Percentiles rank a stretch among this genome's conserved stretches.
These are phyloP conservation scores for Russula foetens DNA, from an alignment of 768 basidiomycete species.

Conservation along the genomic window DNA sequence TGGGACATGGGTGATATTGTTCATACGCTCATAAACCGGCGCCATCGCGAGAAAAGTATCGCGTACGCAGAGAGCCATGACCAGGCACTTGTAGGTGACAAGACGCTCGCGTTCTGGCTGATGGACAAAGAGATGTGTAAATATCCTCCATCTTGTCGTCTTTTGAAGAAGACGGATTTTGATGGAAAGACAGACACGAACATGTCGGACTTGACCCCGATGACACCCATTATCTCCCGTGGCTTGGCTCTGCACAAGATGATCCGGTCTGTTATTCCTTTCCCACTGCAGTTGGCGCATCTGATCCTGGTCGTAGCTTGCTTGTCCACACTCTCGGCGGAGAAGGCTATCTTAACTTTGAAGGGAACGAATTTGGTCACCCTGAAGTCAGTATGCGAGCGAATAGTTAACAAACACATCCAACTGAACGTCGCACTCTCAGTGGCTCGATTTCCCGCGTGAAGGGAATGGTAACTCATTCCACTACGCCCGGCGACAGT, in stretches of 20 bases:
- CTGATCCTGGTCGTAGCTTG: conserved; percentile 41
- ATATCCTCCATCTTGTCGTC: conserved; percentile 22
- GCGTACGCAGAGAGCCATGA: conserved; percentile 96
- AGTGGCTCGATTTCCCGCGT: conserved; percentile 99
- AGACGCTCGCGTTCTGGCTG: conserved; percentile 97
- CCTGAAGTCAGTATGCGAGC: conserved; percentile 60
- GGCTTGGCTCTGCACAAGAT: conserved; percentile 95
- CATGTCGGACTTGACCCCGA: conserved; percentile 81
- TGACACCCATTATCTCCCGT: conserved; percentile 81
- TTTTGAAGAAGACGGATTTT: background rate
- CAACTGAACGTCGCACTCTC: background rate
- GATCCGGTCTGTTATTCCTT: conserved; percentile 59
- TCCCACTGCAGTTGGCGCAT: background rate
- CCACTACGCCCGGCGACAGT: conserved; percentile 94
- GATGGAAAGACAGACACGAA: conserved; percentile 58
- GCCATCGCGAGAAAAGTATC: conserved; percentile 84
- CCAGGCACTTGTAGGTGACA: conserved; percentile 97
- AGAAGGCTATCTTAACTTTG: conserved; percentile 96
- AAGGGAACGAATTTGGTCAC: conserved; percentile 98
- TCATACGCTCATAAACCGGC: conserved; percentile 83
- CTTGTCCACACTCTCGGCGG: conserved; percentile 90
- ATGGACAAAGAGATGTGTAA: conserved; percentile 99
- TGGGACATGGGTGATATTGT: conserved; percentile 88
- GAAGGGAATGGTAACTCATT: conserved; percentile 94
- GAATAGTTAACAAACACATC: background rate